A percentile compares a stretch with the other conserved stretches of the same genome.
Evolutionary conservation across 495 filamentous ascomycete species (phyloP).

Genomic region (Aspergillus panamensis): DNA sequence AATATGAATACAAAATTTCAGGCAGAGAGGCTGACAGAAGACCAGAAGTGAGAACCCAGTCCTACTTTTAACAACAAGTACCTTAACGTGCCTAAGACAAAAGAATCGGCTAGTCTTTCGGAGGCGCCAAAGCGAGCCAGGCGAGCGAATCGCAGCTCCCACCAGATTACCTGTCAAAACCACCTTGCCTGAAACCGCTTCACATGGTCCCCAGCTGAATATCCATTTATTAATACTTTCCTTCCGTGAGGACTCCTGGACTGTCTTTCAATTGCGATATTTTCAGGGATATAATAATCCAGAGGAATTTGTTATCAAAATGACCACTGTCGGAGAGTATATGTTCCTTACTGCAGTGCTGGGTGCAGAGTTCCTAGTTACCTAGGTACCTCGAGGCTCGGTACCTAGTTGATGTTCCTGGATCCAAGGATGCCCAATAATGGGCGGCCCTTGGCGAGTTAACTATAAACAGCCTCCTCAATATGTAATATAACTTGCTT

Average conservation of each 20-base stretch:
- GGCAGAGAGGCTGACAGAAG: neutral
- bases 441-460: too few species aligned
- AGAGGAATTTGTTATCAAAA: too few species aligned
- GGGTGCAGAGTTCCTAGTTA: too few species aligned
- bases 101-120: neutral
- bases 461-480: too few species aligned
- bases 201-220: neutral
- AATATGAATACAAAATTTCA: neutral
- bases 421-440: too few species aligned
- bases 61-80: neutral
- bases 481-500: too few species aligned
- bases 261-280: too few species aligned
- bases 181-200: constrained; percentile 1
- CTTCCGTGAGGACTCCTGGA: neutral
- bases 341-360: too few species aligned
- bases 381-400: too few species aligned
- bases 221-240: neutral
- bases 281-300: too few species aligned
- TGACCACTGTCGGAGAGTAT: too few species aligned
- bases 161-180: constrained; percentile 1
- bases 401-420: too few species aligned
- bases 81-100: neutral
- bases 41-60: neutral
- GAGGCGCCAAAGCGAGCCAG: neutral
- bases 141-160: neutral